These are phyloP conservation scores for Entomortierella chlamydospora DNA, from an alignment of 192 early-diverging fungal genomes.

Conservation along the genomic window DNA sequence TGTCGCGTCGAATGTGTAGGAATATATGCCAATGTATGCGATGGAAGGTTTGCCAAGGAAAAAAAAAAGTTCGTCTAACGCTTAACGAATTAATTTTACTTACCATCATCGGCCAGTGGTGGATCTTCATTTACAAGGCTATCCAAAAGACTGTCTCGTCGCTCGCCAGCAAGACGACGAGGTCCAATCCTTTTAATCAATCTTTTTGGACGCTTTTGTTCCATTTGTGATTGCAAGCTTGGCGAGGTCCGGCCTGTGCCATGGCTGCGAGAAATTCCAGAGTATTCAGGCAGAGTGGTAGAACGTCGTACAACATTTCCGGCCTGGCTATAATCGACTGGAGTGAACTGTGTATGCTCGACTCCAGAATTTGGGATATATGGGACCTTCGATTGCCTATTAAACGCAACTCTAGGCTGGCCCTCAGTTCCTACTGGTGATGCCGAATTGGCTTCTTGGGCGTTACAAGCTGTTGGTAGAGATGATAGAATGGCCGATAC, in stretches of 20 bases:
- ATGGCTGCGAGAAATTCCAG: background rate
- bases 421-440: background rate
- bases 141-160: slow-evolving; percentile 12
- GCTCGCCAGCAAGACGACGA: slow-evolving; percentile 32
- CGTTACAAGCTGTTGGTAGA: background rate
- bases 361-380: background rate
- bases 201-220: background rate
- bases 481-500: slow-evolving; percentile 5
- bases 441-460: background rate
- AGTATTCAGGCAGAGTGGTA: background rate
- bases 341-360: background rate
- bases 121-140: background rate
- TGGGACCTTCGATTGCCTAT: slow-evolving; percentile 5
- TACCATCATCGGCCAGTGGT: background rate
- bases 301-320: background rate
- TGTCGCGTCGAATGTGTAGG: too few relatives aligned
- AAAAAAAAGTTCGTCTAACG: too few relatives aligned
- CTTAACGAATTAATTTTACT: background rate
- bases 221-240: too few relatives aligned
- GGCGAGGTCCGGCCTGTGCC: background rate
- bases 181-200: slow-evolving; percentile 1
- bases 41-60: too few relatives aligned
- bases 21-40: too few relatives aligned
- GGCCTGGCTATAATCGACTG: background rate
- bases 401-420: slow-evolving; percentile 3